Evolutionary conservation across 2,329 filamentous ascomycete genomes (phyloP), one percentile per base, ranked within the genome.

Genomic region (Septoria petroselini): DNA sequence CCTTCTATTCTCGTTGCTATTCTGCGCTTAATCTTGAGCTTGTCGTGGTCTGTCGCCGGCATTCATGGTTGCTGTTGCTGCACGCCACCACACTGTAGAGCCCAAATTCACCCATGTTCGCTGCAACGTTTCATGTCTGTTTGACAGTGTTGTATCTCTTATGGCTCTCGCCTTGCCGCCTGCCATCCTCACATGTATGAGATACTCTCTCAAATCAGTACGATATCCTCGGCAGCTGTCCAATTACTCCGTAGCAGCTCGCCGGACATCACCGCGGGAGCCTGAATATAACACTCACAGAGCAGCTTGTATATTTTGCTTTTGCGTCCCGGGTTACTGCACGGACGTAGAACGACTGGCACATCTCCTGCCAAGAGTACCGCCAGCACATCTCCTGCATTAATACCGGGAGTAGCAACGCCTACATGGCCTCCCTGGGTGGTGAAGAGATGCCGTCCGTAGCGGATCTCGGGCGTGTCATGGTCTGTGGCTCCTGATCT

Each of bases 321-420:
- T 23, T 54, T 55, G 17, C 41, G 45, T 33, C 52, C 52, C 18
- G 43, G 18, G 23, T 54, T 47, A 4, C 34, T 41, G 39, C 19
- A 37, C n/a, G 42, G 58, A 12, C 63, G 61, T n/a, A 66, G 47
- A 2, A 64, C 48, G 14, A 65, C 54, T 4, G 63, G 64, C 6
- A 65, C 63, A 44, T 66, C 64, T 2, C 61, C 62, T 7, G 62
- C 61, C 2, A 64, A 41, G 7, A 65, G 19, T 2, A 65, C 50
- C 1, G 58, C 63, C 12, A 62, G 25, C 9, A 53, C 34, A 37
- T 65, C 64, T 3, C 59, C 57, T 7, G 52, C 38, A 4, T 40
- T 23, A 14, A 65, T 48, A 6, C 62, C 62, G 9, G 54, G 56
- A 3, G 61, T 63, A 2, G 60, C 63, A 31, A 65, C 43, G 4